Conservation (phyloP, 2,329 filamentous ascomycete genomes). For the Colletotrichum sp. region DNA sequence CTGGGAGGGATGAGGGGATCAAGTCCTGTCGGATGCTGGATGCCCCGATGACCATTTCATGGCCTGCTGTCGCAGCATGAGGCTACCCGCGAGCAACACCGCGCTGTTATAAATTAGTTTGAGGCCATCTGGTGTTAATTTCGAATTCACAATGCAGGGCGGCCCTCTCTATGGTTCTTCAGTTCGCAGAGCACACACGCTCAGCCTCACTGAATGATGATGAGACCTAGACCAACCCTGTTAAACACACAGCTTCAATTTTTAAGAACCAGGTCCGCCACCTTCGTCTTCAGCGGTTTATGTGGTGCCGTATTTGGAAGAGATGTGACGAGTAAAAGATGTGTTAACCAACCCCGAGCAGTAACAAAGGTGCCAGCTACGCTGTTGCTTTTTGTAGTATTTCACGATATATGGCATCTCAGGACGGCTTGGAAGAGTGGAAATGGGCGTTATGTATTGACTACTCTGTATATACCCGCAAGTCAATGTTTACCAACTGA, state of each 20-base stretch:
- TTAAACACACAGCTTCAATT: neutral
- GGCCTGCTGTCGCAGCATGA: neutral
- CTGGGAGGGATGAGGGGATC: neutral
- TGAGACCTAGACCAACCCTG: accelerated
- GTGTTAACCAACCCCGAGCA: too few relatives aligned
- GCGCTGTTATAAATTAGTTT: neutral
- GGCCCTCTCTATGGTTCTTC: too few relatives aligned
- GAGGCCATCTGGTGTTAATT: neutral
- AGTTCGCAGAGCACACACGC: too few relatives aligned
- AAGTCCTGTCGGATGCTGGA: neutral
- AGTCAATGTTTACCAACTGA: neutral
- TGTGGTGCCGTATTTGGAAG: neutral
- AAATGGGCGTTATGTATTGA: neutral
- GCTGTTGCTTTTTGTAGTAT: too few relatives aligned
- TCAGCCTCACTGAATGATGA: neutral
- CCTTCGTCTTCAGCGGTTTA: neutral
- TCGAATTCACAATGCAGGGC: neutral
- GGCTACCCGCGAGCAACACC: accelerated
- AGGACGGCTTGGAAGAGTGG: neutral
- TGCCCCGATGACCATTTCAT: neutral
- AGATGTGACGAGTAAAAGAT: too few relatives aligned
- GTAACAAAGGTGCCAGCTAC: too few relatives aligned
- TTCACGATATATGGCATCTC: too few relatives aligned
- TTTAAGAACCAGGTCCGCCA: accelerated
- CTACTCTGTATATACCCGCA: neutral